A percentile compares a stretch with the other conserved stretches of the same genome.
Evolutionary conservation across 2,329 filamentous ascomycete species (phyloP).

Genomic region (Hypoxylon sp.): DNA sequence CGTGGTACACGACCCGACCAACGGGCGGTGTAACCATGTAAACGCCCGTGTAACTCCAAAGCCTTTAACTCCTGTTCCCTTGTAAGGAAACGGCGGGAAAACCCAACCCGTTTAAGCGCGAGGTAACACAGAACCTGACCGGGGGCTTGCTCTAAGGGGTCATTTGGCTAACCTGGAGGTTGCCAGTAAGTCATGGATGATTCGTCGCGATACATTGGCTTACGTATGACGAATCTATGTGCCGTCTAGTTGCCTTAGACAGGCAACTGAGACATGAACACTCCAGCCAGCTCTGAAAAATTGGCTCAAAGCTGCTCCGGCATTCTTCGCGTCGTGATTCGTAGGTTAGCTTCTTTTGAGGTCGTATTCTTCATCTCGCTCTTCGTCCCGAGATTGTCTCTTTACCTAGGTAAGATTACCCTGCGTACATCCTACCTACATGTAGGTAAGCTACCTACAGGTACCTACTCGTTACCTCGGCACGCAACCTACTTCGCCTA

Average conservation of each 20-base stretch:
- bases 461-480: neutral
- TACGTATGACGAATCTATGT: constrained; percentile 27
- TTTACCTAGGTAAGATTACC: constrained; percentile 2
- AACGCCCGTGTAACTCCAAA: constrained; percentile 42
- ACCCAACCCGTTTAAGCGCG: constrained; percentile 37
- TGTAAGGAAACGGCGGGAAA: constrained; percentile 3
- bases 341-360: constrained; percentile 3
- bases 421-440: neutral
- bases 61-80: constrained; percentile 6
- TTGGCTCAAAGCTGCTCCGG: neutral
- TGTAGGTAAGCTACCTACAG: neutral
- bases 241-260: constrained; percentile 2
- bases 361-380: constrained; percentile 19
- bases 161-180: constrained; percentile 7
- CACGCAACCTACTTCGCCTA: neutral
- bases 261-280: constrained; percentile 1
- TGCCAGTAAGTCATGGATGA: constrained; percentile 16
- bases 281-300: neutral
- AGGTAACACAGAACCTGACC: constrained; percentile 27
- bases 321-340: constrained; percentile 12
- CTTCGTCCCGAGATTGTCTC: neutral
- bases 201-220: constrained; percentile 10
- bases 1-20: constrained; percentile 24
- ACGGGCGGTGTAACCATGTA: constrained; percentile 36
- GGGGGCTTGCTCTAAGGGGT: neutral